Evolutionary conservation across 495 filamentous ascomycete genomes (phyloP), one percentile per base, ranked within the genome.

Genomic region (Penicillium pancosmium): DNA sequence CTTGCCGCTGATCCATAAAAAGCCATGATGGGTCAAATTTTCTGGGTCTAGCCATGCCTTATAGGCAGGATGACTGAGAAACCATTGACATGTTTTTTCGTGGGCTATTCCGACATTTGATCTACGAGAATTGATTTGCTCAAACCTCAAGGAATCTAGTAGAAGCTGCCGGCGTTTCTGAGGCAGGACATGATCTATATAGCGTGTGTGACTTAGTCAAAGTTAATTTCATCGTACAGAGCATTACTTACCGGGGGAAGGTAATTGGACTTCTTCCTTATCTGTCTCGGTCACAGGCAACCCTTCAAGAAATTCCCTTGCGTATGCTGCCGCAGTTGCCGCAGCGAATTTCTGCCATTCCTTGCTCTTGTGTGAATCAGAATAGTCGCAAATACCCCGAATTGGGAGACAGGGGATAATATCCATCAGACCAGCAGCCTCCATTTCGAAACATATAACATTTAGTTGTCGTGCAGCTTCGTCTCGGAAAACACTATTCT

Each of bases 371-470:
- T 44, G 41, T 19, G 41, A 44, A 44, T 44, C 41, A 15, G 41
- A 44, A 19, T 44, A 44, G 41, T 44, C 41, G 5, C 41, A 44
- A 18, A 44, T 44, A 16, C 41, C 16, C 41, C 41, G 41, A 44
- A 38, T 19, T 44, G 41, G 41, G 41, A 19, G 41, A 44, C 41
- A 44, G 7, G 41, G 41, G 16, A 44, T 16, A 10, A 44, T n/a
- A 44, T 44, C 41, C 16, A 44, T 44, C 41, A 44, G 4, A 19
- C 41, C 41, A 18, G 41, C 41, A 44, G 41, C 16, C 41, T 44
- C 15, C 36, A 40, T 40, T 40, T 40, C 15, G 15, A 40, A 40
- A 3, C 36, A 40, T n/a, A 40, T 40, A 4, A 40, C 36, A 40
- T 40, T n/a, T 0, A 40, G 5, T n/a, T 40, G 12, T 2, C 36